Evolutionary conservation across 345 rosid species (phyloP).

Genomic region (Salix arbutifolia): DNA sequence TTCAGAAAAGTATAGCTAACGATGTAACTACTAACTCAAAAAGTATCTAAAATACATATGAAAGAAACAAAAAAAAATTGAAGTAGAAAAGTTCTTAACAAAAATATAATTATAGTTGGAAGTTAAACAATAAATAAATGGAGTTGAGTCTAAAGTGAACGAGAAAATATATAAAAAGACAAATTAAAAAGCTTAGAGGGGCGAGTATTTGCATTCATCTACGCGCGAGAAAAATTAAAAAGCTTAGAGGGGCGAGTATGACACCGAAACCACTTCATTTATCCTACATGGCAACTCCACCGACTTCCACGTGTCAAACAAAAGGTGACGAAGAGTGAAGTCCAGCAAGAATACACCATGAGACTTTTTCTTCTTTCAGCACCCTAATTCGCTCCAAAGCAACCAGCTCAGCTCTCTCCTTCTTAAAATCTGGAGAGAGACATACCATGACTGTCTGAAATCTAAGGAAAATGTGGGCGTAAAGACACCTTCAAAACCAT

Average conservation of each 20-base stretch:
- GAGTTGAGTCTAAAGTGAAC: too few relatives aligned
- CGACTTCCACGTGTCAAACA: not conserved
- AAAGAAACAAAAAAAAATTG: too few relatives aligned
- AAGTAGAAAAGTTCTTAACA: too few relatives aligned
- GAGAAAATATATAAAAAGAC: too few relatives aligned
- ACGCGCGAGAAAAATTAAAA: not conserved
- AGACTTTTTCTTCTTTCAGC: not conserved
- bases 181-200: not conserved
- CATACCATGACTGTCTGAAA: not conserved
- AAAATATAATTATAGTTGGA: too few relatives aligned
- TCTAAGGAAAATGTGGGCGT: slow-evolving; percentile 15
- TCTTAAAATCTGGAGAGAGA: slow-evolving; percentile 1
- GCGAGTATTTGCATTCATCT: not conserved
- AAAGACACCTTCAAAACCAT: slow-evolving; percentile 3
- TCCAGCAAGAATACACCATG: not conserved
- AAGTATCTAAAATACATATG: too few relatives aligned
- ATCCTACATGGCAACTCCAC: not conserved
- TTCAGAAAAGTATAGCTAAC: too few relatives aligned
- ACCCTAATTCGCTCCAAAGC: slow-evolving; percentile 1
- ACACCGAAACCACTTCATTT: not conserved
- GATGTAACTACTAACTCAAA: too few relatives aligned
- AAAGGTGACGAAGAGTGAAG: not conserved
- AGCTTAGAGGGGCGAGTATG: not conserved
- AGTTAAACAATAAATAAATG: too few relatives aligned
- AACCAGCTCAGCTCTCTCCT: not conserved